Evolutionary conservation across 2,329 filamentous ascomycete species (phyloP).

Genomic region (Basipetospora sp.): DNA sequence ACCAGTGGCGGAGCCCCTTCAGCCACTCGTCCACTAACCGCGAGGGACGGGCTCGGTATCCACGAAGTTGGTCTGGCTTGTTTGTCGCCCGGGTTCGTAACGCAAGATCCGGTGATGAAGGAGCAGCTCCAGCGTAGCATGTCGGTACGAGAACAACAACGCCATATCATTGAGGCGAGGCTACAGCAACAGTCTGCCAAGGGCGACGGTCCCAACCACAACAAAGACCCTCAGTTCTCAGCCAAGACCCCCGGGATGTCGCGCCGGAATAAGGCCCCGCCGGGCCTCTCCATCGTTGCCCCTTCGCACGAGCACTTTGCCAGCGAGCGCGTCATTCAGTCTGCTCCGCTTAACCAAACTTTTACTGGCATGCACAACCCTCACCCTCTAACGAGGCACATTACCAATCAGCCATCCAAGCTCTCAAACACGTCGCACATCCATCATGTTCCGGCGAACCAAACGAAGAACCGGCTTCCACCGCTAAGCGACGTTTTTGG

Average conservation of each 20-base stretch:
- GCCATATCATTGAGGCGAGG: slow-evolving; percentile 84
- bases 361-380: slow-evolving; percentile 82
- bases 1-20: slow-evolving; percentile 34
- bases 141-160: slow-evolving; percentile 82
- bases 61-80: slow-evolving; percentile 90
- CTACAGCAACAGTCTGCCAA: slow-evolving; percentile 76
- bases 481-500: slow-evolving; percentile 92
- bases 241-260: slow-evolving; percentile 62
- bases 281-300: slow-evolving; percentile 85
- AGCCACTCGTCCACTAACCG: slow-evolving; percentile 62
- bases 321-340: slow-evolving; percentile 89
- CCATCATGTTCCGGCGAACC: slow-evolving; percentile 72
- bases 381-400: slow-evolving; percentile 60
- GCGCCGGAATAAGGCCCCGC: slow-evolving; percentile 64
- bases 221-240: slow-evolving; percentile 33
- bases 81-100: slow-evolving; percentile 87
- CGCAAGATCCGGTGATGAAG: slow-evolving; percentile 90
- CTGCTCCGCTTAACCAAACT: slow-evolving; percentile 82
- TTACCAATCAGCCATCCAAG: slow-evolving; percentile 68
- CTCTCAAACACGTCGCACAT: slow-evolving; percentile 77
- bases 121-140: slow-evolving; percentile 90
- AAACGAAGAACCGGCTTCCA: slow-evolving; percentile 82
- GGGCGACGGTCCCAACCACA: slow-evolving; percentile 47
- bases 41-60: slow-evolving; percentile 64
- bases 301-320: slow-evolving; percentile 86